Conservation (phyloP, 345 rosid genomes). For the Brassica nigra region DNA sequence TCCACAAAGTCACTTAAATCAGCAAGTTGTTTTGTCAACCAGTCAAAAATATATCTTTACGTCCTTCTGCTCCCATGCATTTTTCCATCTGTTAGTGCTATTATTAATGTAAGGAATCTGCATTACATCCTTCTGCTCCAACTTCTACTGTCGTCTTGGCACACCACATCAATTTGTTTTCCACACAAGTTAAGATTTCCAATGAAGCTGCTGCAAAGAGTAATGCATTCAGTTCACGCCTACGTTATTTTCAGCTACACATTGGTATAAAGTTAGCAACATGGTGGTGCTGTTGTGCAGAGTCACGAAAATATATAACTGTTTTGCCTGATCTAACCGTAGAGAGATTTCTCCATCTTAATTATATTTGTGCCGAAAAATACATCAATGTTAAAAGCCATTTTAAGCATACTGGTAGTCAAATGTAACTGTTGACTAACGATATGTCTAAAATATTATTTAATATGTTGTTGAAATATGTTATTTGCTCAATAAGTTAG, state of each 20-base stretch:
- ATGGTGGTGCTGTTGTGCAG: not conserved
- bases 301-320: not conserved
- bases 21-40: constrained; percentile 86
- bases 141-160: constrained; percentile 42
- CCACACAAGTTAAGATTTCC: constrained; percentile 90
- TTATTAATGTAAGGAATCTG: constrained; percentile 79
- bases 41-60: constrained; percentile 94
- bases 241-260: constrained; percentile 9
- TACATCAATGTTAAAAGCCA: no score
- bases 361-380: no score
- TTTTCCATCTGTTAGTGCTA: constrained; percentile 74
- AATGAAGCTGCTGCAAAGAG: constrained; percentile 54
- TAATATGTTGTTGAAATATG: no score
- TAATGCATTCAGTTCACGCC: constrained; percentile 19
- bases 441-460: no score
- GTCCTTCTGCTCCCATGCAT: constrained; percentile 91
- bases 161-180: constrained; percentile 60
- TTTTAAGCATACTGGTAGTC: no score
- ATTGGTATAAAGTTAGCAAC: constrained; percentile 5
- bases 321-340: constrained; percentile 6
- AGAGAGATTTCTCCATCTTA: constrained; percentile 1
- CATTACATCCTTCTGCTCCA: constrained; percentile 13
- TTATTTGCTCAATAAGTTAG: no score
- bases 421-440: no score
- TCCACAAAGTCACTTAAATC: constrained; percentile 72